These are phyloP conservation scores for Durusdinium trenchii DNA, from an alignment of 73 alveolate species.

Conservation along the genomic window DNA sequence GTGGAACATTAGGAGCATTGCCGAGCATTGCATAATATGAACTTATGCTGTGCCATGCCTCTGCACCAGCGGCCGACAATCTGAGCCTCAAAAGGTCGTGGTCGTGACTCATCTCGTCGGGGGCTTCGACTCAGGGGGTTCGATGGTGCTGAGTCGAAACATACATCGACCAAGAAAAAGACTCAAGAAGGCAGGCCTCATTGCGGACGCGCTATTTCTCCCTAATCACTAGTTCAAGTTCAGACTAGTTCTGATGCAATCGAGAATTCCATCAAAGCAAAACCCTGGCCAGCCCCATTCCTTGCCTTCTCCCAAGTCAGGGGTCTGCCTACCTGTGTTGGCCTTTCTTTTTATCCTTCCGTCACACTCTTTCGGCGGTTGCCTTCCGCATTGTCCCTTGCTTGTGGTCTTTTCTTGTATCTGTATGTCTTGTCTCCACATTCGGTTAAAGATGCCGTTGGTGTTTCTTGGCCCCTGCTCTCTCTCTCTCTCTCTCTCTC, in stretches of 20 bases:
- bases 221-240: background rate
- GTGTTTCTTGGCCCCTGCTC: too few species aligned
- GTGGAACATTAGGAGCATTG: background rate
- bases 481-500: too few species aligned
- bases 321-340: too few species aligned
- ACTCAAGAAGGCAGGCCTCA: too few species aligned
- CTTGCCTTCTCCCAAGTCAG: too few species aligned
- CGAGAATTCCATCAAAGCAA: background rate
- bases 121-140: background rate
- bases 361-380: too few species aligned
- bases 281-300: too few species aligned
- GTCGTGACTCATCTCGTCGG: background rate
- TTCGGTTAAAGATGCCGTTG: too few species aligned
- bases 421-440: too few species aligned
- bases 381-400: too few species aligned
- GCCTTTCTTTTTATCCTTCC: too few species aligned
- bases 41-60: background rate
- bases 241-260: background rate
- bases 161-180: background rate
- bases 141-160: background rate
- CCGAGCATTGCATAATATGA: background rate
- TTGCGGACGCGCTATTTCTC: background rate
- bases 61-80: conserved; percentile 64
- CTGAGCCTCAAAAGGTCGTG: conserved; percentile 1
- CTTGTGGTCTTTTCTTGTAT: too few species aligned